A percentile compares a stretch with the other conserved stretches of the same genome.
Conservation (phyloP, 805 yeast species). For the Kodamaea jinghongensis region DNA sequence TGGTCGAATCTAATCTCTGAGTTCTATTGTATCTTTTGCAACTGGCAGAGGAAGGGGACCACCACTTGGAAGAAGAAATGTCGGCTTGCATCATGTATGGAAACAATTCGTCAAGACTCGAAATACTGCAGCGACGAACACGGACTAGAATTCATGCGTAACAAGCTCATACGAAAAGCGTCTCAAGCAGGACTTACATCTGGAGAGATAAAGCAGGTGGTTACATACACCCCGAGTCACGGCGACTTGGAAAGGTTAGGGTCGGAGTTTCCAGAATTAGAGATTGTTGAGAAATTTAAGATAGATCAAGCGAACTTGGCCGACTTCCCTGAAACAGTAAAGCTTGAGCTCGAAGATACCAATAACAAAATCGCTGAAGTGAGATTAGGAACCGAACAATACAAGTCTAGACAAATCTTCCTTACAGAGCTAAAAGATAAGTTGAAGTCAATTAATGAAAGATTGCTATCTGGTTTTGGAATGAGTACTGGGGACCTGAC, state of each 20-base stretch:
- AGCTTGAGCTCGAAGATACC: slow-evolving; percentile 18
- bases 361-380: slow-evolving; percentile 16
- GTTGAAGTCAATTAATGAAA: slow-evolving; percentile 38
- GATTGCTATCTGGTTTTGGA: slow-evolving; percentile 11
- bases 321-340: slow-evolving; percentile 18
- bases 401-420: slow-evolving; percentile 17
- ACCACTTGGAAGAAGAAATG: slow-evolving; percentile 80
- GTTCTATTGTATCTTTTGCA: slow-evolving; percentile 75
- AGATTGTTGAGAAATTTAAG: slow-evolving; percentile 26
- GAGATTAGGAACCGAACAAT: slow-evolving; percentile 12
- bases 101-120: slow-evolving; percentile 51
- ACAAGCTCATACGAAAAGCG: slow-evolving; percentile 18
- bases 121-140: slow-evolving; percentile 78
- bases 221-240: slow-evolving; percentile 18
- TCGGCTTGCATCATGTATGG: slow-evolving; percentile 53
- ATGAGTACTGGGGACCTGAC: slow-evolving; percentile 10
- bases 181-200: slow-evolving; percentile 14
- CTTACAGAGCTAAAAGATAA: slow-evolving; percentile 34
- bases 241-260: slow-evolving; percentile 27
- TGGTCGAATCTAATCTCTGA: slow-evolving; percentile 56
- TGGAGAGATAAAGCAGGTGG: slow-evolving; percentile 23
- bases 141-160: slow-evolving; percentile 48
- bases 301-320: slow-evolving; percentile 12
- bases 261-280: slow-evolving; percentile 42
- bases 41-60: slow-evolving; percentile 46